A percentile compares a stretch with the other conserved stretches of the same genome.
Conservation (phyloP, 2,329 filamentous ascomycete genomes). For the Fusarium metavorans region DNA sequence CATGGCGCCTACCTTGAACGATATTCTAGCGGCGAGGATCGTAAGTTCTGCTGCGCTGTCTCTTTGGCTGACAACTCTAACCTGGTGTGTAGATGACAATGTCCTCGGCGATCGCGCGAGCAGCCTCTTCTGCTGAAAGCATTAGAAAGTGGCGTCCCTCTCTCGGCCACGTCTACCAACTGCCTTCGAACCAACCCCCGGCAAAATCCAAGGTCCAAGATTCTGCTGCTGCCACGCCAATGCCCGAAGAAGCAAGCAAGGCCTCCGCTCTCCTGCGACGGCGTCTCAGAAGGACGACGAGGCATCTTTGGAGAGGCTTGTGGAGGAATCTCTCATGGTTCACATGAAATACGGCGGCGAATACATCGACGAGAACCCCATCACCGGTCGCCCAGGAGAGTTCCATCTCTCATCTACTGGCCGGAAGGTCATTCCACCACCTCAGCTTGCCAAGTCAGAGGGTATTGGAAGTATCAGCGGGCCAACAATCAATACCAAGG, state of each 20-base stretch:
- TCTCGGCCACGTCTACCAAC: conserved; percentile 64
- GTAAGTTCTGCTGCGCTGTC: conserved; percentile 52
- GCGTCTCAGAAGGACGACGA: conserved; percentile 54
- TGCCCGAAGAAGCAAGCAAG: conserved; percentile 54
- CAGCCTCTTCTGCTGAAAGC: conserved; percentile 63
- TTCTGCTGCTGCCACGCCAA: conserved; percentile 61
- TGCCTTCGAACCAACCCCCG: conserved; percentile 47
- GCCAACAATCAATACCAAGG: conserved; percentile 56
- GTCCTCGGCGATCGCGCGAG: conserved; percentile 65
- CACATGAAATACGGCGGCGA: conserved; percentile 72
- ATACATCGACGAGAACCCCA: conserved; percentile 76
- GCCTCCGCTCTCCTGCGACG: conserved; percentile 25
- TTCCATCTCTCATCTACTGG: conserved; percentile 74
- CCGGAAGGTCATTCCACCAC: conserved; percentile 57
- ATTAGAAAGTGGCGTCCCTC: conserved; percentile 68
- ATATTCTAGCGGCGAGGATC: conserved; percentile 70
- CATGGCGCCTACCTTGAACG: conserved; percentile 72
- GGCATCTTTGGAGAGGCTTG: conserved; percentile 58
- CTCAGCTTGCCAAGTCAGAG: conserved; percentile 46
- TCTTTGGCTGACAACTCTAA: conserved; percentile 15
- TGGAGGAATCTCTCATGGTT: conserved; percentile 69
- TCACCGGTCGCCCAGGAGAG: conserved; percentile 73
- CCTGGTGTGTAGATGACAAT: conserved; percentile 60
- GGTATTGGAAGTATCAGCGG: conserved; percentile 52
- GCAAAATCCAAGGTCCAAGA: conserved; percentile 50